A percentile compares a stretch with the other conserved stretches of the same genome.
Conservation (phyloP, 2,329 filamentous ascomycete species). For the Pezizomycotina sp. region DNA sequence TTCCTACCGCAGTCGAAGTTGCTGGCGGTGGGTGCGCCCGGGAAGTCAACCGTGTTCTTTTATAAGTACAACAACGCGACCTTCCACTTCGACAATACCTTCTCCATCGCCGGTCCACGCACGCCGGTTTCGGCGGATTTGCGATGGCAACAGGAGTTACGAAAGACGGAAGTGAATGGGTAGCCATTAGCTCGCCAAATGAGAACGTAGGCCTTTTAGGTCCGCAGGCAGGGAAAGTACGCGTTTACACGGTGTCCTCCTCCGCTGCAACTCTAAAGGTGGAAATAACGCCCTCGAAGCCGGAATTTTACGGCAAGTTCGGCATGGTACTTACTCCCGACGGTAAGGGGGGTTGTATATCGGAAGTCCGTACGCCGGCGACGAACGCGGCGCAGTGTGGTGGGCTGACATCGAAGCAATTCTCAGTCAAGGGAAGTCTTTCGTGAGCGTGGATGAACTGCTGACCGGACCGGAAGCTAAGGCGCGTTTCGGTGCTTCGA, state of each 20-base stretch:
- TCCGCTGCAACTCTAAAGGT: slow-evolving; percentile 18
- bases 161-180: slow-evolving; percentile 14
- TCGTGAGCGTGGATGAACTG: slow-evolving; percentile 6
- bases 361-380: slow-evolving; percentile 20
- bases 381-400: slow-evolving; percentile 22
- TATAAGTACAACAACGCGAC: slow-evolving; percentile 9
- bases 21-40: slow-evolving; percentile 21
- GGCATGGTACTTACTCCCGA: slow-evolving; percentile 20
- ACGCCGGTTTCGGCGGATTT: slow-evolving; percentile 18
- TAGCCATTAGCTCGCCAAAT: slow-evolving; percentile 19
- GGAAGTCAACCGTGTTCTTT: slow-evolving; percentile 16
- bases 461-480: slow-evolving; percentile 18
- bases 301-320: slow-evolving; percentile 20
- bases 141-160: slow-evolving; percentile 16
- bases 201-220: slow-evolving; percentile 14
- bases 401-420: slow-evolving; percentile 22
- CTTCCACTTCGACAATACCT: slow-evolving; percentile 2
- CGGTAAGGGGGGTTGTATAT: slow-evolving; percentile 17
- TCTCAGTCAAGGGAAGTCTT: slow-evolving; percentile 3
- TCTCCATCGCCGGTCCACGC: slow-evolving; percentile 5
- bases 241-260: slow-evolving; percentile 3
- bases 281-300: slow-evolving; percentile 6
- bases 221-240: background rate
- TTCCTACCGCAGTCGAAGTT: slow-evolving; percentile 5
- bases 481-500: slow-evolving; percentile 17